These are phyloP conservation scores for Coffea canephora DNA, from an alignment of 257 asterid genomes.

Conservation along the genomic window DNA sequence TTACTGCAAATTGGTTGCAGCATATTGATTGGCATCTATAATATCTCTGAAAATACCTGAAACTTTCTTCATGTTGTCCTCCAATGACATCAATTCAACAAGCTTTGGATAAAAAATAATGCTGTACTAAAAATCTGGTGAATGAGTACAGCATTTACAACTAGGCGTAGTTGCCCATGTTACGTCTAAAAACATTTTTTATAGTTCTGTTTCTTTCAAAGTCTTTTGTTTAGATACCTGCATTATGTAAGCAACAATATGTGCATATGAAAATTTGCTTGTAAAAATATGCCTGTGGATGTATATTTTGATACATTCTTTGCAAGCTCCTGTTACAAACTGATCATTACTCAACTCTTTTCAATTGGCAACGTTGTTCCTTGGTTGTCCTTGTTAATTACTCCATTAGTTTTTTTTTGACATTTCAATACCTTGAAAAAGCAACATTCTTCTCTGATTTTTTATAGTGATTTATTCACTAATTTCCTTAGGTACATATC, in stretches of 20 bases:
- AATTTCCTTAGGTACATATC: slow-evolving; percentile 68
- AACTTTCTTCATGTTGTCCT: neutral
- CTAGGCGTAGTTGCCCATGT: neutral
- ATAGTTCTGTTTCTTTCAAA: neutral
- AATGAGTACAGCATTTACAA: neutral
- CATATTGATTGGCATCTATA: neutral
- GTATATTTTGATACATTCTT: neutral
- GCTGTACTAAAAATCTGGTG: neutral
- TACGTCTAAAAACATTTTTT: neutral
- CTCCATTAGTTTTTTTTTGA: neutral
- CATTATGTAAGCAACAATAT: neutral
- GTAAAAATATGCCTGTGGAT: neutral
- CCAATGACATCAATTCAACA: neutral
- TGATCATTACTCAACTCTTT: neutral
- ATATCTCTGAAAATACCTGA: neutral
- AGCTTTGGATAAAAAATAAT: neutral
- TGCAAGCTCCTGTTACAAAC: neutral
- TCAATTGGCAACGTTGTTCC: neutral
- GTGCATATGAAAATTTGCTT: neutral
- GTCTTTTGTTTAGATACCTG: neutral
- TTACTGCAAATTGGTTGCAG: neutral
- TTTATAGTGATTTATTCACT: neutral
- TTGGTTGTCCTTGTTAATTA: neutral
- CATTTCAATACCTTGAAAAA: neutral
- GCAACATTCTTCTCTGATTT: neutral